Conservation (phyloP, 2,329 filamentous ascomycete genomes). For the Falciphora oryzae region DNA sequence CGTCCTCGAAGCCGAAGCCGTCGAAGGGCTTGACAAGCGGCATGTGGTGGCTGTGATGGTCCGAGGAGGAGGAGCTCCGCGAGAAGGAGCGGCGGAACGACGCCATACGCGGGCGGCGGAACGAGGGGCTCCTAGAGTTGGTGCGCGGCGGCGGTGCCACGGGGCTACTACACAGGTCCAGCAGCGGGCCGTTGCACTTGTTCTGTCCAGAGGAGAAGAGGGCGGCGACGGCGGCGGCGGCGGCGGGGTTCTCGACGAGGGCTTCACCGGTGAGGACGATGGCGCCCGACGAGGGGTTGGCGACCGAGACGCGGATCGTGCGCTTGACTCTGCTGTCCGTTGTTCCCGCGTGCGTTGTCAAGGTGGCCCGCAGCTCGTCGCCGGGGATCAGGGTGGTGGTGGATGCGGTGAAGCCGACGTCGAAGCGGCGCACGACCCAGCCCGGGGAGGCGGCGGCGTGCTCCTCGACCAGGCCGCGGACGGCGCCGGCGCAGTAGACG, state of each 20-base stretch:
- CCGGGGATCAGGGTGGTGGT: constrained; percentile 30
- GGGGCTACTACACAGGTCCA: constrained; percentile 29
- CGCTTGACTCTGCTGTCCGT: background rate
- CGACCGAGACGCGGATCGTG: background rate
- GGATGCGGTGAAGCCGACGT: constrained; percentile 21
- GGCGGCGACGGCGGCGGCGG: constrained; percentile 33
- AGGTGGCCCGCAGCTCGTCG: constrained; percentile 24
- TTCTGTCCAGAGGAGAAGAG: constrained; percentile 29
- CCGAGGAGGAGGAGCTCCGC: too few species aligned
- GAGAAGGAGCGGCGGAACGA: background rate
- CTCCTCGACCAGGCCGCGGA: constrained; percentile 21
- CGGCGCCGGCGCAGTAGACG: constrained; percentile 30
- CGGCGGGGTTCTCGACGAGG: constrained; percentile 14
- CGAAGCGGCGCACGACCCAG: constrained; percentile 21
- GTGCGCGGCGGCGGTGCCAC: constrained; percentile 19
- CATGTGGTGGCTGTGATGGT: too few species aligned
- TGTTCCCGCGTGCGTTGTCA: background rate
- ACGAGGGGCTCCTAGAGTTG: background rate
- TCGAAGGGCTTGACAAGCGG: too few species aligned
- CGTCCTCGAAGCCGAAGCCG: too few species aligned
- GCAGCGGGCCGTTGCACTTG: constrained; percentile 28
- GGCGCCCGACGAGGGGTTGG: background rate
- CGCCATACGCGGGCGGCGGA: constrained; percentile 2
- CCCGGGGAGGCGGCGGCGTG: constrained; percentile 14
- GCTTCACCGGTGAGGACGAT: background rate